Evolutionary conservation across 495 filamentous ascomycete species (phyloP).

Genomic region (Daldinia concentrica): DNA sequence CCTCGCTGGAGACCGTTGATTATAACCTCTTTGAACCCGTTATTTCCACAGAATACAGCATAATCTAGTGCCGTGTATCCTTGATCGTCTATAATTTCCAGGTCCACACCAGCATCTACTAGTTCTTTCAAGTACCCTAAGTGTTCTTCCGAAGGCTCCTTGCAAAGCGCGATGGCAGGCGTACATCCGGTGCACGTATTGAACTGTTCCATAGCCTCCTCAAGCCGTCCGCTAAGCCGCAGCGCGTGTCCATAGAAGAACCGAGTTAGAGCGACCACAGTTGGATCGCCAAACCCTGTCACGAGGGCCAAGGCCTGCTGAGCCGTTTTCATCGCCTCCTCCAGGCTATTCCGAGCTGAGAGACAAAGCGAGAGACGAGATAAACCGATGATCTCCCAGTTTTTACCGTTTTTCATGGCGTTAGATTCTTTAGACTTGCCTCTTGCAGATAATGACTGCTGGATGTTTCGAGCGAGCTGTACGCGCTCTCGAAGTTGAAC

Average conservation of each 20-base stretch:
- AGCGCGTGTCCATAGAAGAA: slow-evolving; percentile 23
- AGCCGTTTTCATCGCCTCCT: slow-evolving; percentile 6
- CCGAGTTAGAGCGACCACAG: slow-evolving; percentile 5
- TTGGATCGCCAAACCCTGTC: background rate
- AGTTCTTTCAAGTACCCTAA: slow-evolving; percentile 40
- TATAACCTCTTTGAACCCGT: slow-evolving; percentile 26
- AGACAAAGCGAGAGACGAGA: slow-evolving; percentile 38
- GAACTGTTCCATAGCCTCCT: slow-evolving; percentile 38
- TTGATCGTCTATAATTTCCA: slow-evolving; percentile 39
- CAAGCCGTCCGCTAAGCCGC: background rate
- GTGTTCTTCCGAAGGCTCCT: slow-evolving; percentile 48
- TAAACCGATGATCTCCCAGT: slow-evolving; percentile 27
- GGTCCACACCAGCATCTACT: slow-evolving; percentile 42
- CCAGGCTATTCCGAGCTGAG: background rate
- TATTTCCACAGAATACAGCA: slow-evolving; percentile 39
- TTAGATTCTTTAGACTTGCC: background rate
- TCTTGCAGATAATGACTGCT: background rate
- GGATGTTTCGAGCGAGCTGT: background rate
- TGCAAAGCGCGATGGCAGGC: slow-evolving; percentile 47
- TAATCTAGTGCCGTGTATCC: slow-evolving; percentile 50
- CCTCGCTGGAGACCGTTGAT: slow-evolving; percentile 33
- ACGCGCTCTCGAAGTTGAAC: slow-evolving; percentile 23
- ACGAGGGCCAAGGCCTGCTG: background rate
- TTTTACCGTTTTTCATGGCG: background rate
- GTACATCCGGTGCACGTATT: slow-evolving; percentile 31